Base-by-base conservation (phyloP, 2,329 filamentous ascomycete genomes). In the Claviceps purpurea region DNA sequence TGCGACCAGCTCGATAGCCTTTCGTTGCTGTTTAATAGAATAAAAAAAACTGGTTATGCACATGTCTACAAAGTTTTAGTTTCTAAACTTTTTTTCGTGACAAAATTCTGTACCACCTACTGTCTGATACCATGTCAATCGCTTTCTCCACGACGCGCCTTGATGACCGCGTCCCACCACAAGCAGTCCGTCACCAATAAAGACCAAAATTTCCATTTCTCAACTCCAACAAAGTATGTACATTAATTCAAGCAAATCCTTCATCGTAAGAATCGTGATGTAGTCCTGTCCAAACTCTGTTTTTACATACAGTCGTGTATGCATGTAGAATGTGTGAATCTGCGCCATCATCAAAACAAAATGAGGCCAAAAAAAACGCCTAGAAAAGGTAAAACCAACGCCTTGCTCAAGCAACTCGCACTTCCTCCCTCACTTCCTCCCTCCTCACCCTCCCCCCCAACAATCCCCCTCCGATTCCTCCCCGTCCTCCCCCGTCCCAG, bases 401-500 rank as follows among this genome's bases (percentile, higher is more conserved):
- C 30, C 62, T 53, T 11, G n/a, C 30, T 62, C 53, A 70, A 39
- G 62, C 61, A 56, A 71, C 71, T 20, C 71, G 65, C 26, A 74
- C 55, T 56, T 72, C 70, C 49, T 72, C 71, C 48, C 68, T 64
- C 4, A 58, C 55, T 51, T 67, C 66, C 24, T 74, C 73, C 49
- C 76, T 67, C 57, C 71, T 70, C 10, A 79, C 76, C 50, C 78
- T 66, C 0, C 76, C 78, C 78, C 2, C 89, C 90, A 0, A 97
- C 90, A 64, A 96, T 91, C 0, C 93, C 93, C 57, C 89, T 80
- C 50, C 93, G 73, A 66, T 97, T 94, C 56, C 93, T 76, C 0
- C 93, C 93, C 3, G 89, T 97, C 39, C 93, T 73, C 0, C 91
- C 91, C 47, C 93, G 76, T 0, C 91, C 91, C 1, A 98, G 76